These are phyloP conservation scores for Cenococcum geophilum DNA, from an alignment of 495 filamentous ascomycete species.

Conservation along the genomic window DNA sequence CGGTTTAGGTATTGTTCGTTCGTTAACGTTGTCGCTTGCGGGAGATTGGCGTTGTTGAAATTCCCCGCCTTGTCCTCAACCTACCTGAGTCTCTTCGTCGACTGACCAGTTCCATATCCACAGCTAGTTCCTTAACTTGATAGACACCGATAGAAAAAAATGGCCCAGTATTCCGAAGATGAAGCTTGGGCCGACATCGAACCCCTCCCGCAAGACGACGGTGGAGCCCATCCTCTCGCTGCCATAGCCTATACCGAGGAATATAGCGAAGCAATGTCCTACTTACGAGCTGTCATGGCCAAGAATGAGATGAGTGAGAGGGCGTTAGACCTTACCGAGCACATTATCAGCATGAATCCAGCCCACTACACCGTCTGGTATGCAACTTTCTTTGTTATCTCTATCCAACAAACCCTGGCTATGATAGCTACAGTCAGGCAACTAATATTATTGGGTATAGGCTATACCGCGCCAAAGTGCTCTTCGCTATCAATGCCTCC, in stretches of 20 bases:
- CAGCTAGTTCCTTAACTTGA: too few relatives aligned
- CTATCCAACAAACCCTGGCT: neutral
- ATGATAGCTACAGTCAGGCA: neutral
- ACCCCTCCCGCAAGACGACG: conserved; percentile 80
- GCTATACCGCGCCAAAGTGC: conserved; percentile 77
- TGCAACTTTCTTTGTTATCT: conserved; percentile 8
- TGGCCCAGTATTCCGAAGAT: conserved; percentile 53
- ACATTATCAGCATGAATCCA: conserved; percentile 86
- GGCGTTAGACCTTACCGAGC: conserved; percentile 73
- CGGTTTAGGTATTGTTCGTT: too few relatives aligned
- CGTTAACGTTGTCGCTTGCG: too few relatives aligned
- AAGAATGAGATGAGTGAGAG: conserved; percentile 74
- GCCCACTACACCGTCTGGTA: conserved; percentile 97
- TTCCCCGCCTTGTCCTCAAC: too few relatives aligned
- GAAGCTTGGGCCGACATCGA: conserved; percentile 76
- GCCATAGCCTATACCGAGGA: conserved; percentile 80
- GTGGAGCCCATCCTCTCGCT: conserved; percentile 64
- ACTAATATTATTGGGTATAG: conserved; percentile 34
- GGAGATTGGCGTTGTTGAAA: too few relatives aligned
- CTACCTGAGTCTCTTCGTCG: too few relatives aligned
- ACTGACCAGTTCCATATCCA: too few relatives aligned
- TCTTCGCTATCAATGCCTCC: conserved; percentile 60
- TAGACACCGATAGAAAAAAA: neutral
- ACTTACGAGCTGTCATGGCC: conserved; percentile 90
- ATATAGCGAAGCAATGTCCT: conserved; percentile 82